Conservation (phyloP, 2,329 filamentous ascomycete species). For the Ascochyta lentis region DNA sequence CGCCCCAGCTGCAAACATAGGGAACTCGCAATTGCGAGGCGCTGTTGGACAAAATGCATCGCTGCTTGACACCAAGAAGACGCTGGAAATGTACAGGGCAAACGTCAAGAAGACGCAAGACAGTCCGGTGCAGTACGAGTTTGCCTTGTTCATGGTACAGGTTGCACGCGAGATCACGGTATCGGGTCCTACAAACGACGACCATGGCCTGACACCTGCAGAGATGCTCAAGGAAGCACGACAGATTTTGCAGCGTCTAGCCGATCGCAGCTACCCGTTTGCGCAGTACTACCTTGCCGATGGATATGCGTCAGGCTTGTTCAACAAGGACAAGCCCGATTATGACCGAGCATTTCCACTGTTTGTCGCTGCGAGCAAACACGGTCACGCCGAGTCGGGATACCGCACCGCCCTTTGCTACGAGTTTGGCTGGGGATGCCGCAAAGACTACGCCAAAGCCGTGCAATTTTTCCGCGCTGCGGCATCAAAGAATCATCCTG, state of each 20-base stretch:
- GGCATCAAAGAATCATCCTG: constrained; percentile 92
- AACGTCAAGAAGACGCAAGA: constrained; percentile 98
- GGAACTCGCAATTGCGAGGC: constrained; percentile 80
- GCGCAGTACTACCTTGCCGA: constrained; percentile 98
- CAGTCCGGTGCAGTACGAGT: constrained; percentile 89
- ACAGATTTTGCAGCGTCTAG: constrained; percentile 82
- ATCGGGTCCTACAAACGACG: constrained; percentile 34
- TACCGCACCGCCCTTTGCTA: constrained; percentile 95
- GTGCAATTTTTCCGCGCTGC: constrained; percentile 91
- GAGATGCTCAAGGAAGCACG: constrained; percentile 86
- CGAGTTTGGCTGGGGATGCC: constrained; percentile 96
- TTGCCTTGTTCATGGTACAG: constrained; percentile 92
- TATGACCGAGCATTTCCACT: constrained; percentile 90
- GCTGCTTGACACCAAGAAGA: constrained; percentile 88
- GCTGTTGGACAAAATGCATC: constrained; percentile 89
- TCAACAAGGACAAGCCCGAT: constrained; percentile 93
- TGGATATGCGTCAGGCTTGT: constrained; percentile 90
- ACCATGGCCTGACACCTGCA: constrained; percentile 56
- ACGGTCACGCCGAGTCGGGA: constrained; percentile 94
- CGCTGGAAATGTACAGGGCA: constrained; percentile 94
- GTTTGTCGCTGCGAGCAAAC: constrained; percentile 92
- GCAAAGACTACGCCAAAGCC: constrained; percentile 87
- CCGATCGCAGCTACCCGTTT: constrained; percentile 91
- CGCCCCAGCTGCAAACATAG: constrained; percentile 68
- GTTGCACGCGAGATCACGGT: constrained; percentile 75